Evolutionary conservation across 192 early-diverging fungal genomes (phyloP), one percentile per base, ranked within the genome.

Genomic region (Thamnidium elegans): DNA sequence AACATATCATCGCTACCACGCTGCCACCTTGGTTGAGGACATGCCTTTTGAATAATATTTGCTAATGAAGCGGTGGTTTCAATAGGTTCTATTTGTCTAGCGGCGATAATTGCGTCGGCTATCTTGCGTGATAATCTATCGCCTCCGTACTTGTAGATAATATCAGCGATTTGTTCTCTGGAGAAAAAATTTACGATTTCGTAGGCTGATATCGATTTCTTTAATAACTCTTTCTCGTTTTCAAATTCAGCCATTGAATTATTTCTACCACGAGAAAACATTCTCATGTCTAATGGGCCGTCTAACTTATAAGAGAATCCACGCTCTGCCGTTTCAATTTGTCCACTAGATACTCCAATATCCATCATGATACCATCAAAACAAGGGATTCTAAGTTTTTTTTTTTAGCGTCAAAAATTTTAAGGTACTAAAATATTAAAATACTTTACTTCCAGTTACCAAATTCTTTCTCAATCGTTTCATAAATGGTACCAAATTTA

Each of bases 261-360:
- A 14, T 63, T 31, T n/a, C 53, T 23, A 3, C 80, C 79, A 3
- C 68, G 26, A 9, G 78, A 72, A 26, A 69, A 74, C 89, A 92
- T 90, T 19, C 90, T 79, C 90, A 92, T 90, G 66, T 90, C 89
- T 23, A 92, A 68, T 8, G 88, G 88, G 5, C 86, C 87, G 44
- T 89, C 85, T 7, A 66, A 68, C 17, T 79, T 69, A 69, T 84
- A 86, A 1, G 88, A 88, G 66, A 92, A 92, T 17, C 91, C 91
- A 36, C 91, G 82, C 30, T 64, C 50, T 21, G 79, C 58, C 1
- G 83, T 78, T 59, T 83, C 82, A 32, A 92, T 70, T 21, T 92
- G 90, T 45, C 80, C 81, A 36, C 85, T 84, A 47, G 81, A 87
- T 10, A 92, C 78, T 47, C 90, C 90, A 66, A 92, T 82, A 65